Base-by-base conservation (phyloP, 208 protist genomes). In the Trypanosoma mega region DNA sequence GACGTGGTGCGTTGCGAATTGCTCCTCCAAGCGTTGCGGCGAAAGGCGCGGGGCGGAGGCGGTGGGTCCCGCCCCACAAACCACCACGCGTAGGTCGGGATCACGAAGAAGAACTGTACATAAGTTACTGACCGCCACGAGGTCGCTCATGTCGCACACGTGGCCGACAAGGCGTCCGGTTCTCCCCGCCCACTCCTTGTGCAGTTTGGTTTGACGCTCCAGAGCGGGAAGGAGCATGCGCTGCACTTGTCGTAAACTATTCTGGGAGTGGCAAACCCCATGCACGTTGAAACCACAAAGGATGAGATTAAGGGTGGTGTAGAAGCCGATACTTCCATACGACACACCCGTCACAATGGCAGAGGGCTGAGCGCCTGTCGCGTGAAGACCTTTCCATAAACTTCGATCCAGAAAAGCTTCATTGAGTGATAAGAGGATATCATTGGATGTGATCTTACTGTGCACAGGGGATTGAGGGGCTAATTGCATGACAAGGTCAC, bases 241-340 rank as follows among this genome's bases (percentile, higher is more conserved):
- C 27, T 73, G 66, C 0, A 72, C 63, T 43, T 67, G 52, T 44
- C 63, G 52, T 7, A 71, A 48, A 34, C 70, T 63, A 26, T 60
- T 65, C 4, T 58, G 48, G 16, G 41, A 64, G 39, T 80, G 74
- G 4, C 62, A 65, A 27, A 91, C 75, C 20, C 77, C 84, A 60
- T 85, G 80, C 16, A 91, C 84, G 39, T 85, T 91, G 39, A 85
- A 75, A 7, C 84, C 84, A 49, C 72, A 80, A 4, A 91, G 67
- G 34, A 91, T 59, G 23, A 91, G 66, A 41, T 83, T 68, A 0
- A 91, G 66, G 9, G 80, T 53, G 1, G 77, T 86, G 63, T 87
- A 91, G 56, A 91, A 91, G 52, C 84, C 84, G 43, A 87, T 83
- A 33, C 77, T 68, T 44, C 80, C 84, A 56, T 73, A 78, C 18